Percentiles rank a stretch among this genome's conserved stretches.
These are phyloP conservation scores for Colletotrichum paranaense DNA, from an alignment of 2,329 filamentous ascomycete genomes.

Conservation along the genomic window DNA sequence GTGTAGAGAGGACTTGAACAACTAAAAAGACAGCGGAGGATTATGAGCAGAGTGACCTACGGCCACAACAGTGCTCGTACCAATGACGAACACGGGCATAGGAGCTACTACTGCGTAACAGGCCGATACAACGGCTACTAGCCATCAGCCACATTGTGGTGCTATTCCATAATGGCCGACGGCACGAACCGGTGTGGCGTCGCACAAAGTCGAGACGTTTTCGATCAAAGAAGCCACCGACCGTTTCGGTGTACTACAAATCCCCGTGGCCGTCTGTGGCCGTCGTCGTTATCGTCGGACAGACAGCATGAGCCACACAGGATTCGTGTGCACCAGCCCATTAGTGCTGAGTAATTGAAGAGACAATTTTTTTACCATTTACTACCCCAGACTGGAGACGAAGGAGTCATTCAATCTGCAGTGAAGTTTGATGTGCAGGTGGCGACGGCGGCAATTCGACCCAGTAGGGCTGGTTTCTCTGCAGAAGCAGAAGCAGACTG, in stretches of 20 bases:
- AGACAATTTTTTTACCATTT: neutral
- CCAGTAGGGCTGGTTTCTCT: conserved; percentile 13
- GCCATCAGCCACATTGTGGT: conserved; percentile 12
- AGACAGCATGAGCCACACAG: conserved; percentile 24
- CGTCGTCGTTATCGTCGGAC: neutral
- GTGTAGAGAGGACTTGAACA: neutral
- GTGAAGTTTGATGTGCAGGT: neutral
- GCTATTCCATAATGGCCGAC: neutral
- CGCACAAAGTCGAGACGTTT: conserved; percentile 15
- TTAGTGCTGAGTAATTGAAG: conserved; percentile 30
- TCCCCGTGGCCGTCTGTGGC: conserved; percentile 11
- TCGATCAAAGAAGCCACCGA: conserved; percentile 3
- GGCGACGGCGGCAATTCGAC: neutral
- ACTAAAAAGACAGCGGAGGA: neutral
- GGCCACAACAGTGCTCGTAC: neutral
- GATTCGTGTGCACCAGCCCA: conserved; percentile 20
- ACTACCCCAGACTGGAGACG: neutral
- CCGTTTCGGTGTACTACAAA: conserved; percentile 26
- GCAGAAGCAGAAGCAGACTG: neutral
- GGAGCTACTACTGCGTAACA: conserved; percentile 7
- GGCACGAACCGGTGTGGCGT: conserved; percentile 10
- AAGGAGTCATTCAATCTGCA: neutral
- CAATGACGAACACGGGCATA: neutral
- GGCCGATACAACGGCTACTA: conserved; percentile 14
- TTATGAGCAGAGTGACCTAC: neutral